phyloP scores from a whole-genome alignment of 73 alveolate species.

The Paramecium tetraurelia region DNA sequence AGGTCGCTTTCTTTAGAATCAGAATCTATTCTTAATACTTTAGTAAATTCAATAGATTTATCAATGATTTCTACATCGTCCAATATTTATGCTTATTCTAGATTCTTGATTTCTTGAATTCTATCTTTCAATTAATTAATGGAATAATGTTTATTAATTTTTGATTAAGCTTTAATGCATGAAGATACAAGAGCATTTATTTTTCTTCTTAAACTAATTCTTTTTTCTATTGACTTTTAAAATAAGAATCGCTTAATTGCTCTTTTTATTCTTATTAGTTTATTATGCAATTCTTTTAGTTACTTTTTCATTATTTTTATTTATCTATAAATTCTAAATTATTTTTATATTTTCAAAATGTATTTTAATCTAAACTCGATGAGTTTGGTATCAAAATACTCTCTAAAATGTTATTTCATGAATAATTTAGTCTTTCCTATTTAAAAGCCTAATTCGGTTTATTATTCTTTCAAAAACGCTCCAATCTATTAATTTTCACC shows the following conservation, averaged over 20 bases:
- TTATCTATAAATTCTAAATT: background rate
- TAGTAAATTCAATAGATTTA: background rate
- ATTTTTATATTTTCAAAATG: background rate
- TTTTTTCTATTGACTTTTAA: background rate
- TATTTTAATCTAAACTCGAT: constrained; percentile 1
- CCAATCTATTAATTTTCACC: background rate
- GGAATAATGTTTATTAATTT: background rate
- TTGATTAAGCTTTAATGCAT: background rate
- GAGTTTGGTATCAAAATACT: background rate
- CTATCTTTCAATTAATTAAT: background rate
- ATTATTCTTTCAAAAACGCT: background rate
- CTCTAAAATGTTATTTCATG: constrained; percentile 7
- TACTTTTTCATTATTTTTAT: background rate
- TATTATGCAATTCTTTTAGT: background rate
- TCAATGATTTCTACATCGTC: background rate
- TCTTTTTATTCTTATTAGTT: background rate
- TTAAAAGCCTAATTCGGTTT: background rate
- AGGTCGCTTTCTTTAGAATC: background rate
- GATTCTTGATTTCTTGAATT: background rate
- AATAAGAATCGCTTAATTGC: background rate
- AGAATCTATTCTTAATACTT: background rate
- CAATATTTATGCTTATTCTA: background rate
- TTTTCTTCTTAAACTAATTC: background rate
- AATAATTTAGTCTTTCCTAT: constrained; percentile 1
- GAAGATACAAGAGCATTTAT: background rate